A percentile compares a stretch with the other conserved stretches of the same genome.
phyloP scores from a whole-genome alignment of 345 rosid species.

The Syzygium jambos region DNA sequence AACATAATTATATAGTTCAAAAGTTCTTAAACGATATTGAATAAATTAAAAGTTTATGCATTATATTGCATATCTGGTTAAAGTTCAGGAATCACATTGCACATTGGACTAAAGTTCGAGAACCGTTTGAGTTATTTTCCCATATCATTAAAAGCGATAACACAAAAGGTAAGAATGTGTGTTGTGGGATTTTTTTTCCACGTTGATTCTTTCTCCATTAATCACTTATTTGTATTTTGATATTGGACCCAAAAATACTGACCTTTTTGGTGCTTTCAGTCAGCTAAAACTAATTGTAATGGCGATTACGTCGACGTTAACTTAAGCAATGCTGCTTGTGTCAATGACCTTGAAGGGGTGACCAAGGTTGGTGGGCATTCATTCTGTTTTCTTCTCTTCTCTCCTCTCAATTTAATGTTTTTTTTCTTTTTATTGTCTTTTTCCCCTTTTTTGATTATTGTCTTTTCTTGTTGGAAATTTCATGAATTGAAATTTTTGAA shows the following conservation, averaged over 20 bases:
- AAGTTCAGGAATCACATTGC: no score
- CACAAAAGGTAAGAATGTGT: not conserved
- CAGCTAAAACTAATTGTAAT: constrained; percentile 3
- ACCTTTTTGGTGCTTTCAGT: not conserved
- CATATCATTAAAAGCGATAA: no score
- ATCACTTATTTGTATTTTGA: not conserved
- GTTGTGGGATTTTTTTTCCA: not conserved
- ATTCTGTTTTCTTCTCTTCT: not conserved
- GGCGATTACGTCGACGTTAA: constrained; percentile 10
- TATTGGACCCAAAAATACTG: not conserved
- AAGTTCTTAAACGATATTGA: no score
- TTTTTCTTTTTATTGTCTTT: not conserved
- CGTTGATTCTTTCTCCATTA: not conserved
- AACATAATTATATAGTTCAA: no score
- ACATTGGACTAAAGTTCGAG: no score
- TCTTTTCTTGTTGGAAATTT: not conserved
- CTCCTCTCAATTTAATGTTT: not conserved
- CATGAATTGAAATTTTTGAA: not conserved
- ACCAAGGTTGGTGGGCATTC: not conserved
- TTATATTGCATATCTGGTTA: no score
- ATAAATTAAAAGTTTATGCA: no score
- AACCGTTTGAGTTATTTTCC: no score
- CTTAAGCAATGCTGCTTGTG: constrained; percentile 4
- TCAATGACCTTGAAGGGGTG: constrained; percentile 2
- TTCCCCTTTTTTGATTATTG: not conserved